A percentile compares a stretch with the other conserved stretches of the same genome.
Conservation (phyloP, 345 rosid species). For the Tarenaya hassleriana region DNA sequence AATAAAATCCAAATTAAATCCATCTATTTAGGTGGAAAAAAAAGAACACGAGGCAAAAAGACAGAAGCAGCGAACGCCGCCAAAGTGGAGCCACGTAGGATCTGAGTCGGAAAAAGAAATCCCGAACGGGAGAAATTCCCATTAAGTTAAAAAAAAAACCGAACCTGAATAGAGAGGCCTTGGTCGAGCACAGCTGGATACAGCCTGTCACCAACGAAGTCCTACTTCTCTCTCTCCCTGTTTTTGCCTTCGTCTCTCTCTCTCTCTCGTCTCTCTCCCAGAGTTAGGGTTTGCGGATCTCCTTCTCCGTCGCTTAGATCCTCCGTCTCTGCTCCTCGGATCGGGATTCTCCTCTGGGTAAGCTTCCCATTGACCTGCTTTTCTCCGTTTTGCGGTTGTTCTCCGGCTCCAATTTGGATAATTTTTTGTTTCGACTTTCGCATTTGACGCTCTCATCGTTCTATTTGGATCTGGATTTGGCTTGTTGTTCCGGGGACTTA, state of each 20-base stretch:
- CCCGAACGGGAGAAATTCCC: constrained; percentile 12
- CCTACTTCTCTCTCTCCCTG: constrained; percentile 39
- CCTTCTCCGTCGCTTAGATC: constrained; percentile 24
- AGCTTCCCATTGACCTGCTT: constrained; percentile 35
- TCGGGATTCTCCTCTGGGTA: constrained; percentile 51
- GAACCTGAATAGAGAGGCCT: constrained; percentile 39
- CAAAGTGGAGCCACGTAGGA: constrained; percentile 27
- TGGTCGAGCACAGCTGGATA: constrained; percentile 87
- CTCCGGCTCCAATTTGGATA: not conserved
- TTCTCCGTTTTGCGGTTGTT: constrained; percentile 1
- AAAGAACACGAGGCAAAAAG: constrained; percentile 6
- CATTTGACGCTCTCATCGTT: not conserved
- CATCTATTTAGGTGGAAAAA: constrained; percentile 18
- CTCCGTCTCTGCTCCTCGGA: constrained; percentile 31
- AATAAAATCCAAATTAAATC: no score
- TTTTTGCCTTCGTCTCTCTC: constrained; percentile 6
- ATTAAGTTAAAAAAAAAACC: constrained; percentile 4
- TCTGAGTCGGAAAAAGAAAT: not conserved
- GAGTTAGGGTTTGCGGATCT: constrained; percentile 46
- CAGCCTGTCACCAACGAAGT: constrained; percentile 99
- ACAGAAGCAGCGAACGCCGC: constrained; percentile 28
- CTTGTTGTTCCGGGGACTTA: not conserved
- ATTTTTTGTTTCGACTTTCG: not conserved
- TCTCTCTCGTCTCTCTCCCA: constrained; percentile 14
- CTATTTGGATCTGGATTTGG: constrained; percentile 19